These are phyloP conservation scores for Blakeslea trispora DNA, from an alignment of 371 early-diverging fungal species.

Conservation along the genomic window DNA sequence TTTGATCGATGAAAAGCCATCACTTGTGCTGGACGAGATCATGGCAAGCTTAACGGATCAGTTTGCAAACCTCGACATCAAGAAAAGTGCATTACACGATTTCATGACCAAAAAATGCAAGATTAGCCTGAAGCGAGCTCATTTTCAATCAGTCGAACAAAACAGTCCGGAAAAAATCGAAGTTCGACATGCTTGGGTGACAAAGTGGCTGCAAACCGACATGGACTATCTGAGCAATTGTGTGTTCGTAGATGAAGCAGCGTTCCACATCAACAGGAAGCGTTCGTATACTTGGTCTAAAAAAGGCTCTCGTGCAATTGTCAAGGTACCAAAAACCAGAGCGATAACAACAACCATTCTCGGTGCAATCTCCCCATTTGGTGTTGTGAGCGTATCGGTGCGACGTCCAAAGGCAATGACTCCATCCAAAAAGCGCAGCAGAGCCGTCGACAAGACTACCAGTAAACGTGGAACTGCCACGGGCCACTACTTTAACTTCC, in stretches of 20 bases:
- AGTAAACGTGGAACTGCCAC: constrained; percentile 21
- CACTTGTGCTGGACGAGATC: constrained; percentile 21
- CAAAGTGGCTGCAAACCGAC: constrained; percentile 14
- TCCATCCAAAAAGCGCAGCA: constrained; percentile 6
- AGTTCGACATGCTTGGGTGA: constrained; percentile 22
- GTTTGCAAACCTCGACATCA: constrained; percentile 26
- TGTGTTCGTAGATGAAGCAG: no score
- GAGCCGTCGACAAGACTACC: constrained; percentile 3
- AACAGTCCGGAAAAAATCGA: constrained; percentile 25
- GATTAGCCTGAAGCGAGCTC: constrained; percentile 23
- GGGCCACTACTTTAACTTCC: constrained; percentile 22
- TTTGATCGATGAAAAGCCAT: constrained; percentile 23
- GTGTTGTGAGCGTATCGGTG: background rate
- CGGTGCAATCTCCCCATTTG: constrained; percentile 5
- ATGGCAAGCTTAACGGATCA: constrained; percentile 22
- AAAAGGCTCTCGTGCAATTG: background rate
- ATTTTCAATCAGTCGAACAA: constrained; percentile 24
- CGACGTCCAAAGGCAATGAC: constrained; percentile 1
- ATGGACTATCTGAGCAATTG: constrained; percentile 24
- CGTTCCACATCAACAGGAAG: background rate
- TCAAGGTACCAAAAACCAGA: constrained; percentile 7
- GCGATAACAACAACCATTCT: constrained; percentile 11
- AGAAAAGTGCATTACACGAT: constrained; percentile 18
- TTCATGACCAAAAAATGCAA: constrained; percentile 30
- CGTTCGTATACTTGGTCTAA: constrained; percentile 4